Conservation (phyloP, 768 basidiomycete species). For the Astraeus odoratus region DNA sequence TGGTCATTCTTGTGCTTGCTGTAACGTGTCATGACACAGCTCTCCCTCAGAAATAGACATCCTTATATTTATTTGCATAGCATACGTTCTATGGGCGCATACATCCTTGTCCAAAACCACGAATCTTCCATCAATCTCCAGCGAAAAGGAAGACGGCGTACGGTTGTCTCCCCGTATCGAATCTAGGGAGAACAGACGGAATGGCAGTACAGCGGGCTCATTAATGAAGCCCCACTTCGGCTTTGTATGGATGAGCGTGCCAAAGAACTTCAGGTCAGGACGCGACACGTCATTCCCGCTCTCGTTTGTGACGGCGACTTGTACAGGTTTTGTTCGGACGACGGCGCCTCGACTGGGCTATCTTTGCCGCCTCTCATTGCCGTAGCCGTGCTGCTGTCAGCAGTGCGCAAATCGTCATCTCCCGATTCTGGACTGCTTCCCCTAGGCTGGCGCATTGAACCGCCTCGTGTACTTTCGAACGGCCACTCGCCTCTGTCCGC, state of each 20-base stretch:
- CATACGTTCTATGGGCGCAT: slow-evolving; percentile 61
- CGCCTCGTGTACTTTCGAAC: slow-evolving; percentile 49
- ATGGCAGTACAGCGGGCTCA: slow-evolving; percentile 16
- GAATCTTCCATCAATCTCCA: slow-evolving; percentile 7
- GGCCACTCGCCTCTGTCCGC: slow-evolving; percentile 36
- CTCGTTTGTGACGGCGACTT: slow-evolving; percentile 10
- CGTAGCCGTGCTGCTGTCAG: slow-evolving; percentile 55
- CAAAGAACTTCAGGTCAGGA: slow-evolving; percentile 74
- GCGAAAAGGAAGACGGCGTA: slow-evolving; percentile 15
- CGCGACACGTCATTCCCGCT: neutral
- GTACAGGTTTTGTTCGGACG: slow-evolving; percentile 69
- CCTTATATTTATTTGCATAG: slow-evolving; percentile 45
- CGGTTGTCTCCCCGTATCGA: slow-evolving; percentile 41
- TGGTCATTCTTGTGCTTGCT: slow-evolving; percentile 6
- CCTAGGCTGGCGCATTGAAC: slow-evolving; percentile 71
- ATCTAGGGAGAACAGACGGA: slow-evolving; percentile 39
- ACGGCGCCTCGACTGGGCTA: slow-evolving; percentile 79
- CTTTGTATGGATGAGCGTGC: slow-evolving; percentile 87
- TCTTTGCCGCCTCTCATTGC: slow-evolving; percentile 81
- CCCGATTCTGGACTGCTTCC: slow-evolving; percentile 36
- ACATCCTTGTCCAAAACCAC: slow-evolving; percentile 34
- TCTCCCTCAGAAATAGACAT: slow-evolving; percentile 45
- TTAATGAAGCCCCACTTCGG: slow-evolving; percentile 49
- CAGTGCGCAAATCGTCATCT: slow-evolving; percentile 32
- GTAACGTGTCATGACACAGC: slow-evolving; percentile 2